phyloP scores from a whole-genome alignment of 2,329 filamentous ascomycete genomes.

The Cladophialophora chaetospira region DNA sequence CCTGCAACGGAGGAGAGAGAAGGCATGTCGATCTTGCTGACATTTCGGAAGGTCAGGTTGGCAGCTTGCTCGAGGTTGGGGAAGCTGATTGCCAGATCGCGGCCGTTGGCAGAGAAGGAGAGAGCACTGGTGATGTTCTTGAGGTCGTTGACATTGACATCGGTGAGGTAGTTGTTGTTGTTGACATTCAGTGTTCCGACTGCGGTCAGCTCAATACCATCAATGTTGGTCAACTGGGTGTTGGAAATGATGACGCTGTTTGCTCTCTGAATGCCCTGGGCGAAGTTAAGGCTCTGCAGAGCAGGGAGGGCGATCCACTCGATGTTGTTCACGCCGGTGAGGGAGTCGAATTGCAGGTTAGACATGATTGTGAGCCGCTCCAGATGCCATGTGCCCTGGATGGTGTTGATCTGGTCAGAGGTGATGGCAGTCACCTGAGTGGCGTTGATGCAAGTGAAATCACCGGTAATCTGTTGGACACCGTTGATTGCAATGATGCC shows the following conservation, averaged over 20 bases:
- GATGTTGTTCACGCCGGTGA: conserved; percentile 68
- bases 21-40: conserved; percentile 72
- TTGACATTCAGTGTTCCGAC: conserved; percentile 76
- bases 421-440: conserved; percentile 66
- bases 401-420: conserved; percentile 62
- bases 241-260: conserved; percentile 75
- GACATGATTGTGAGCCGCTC: conserved; percentile 69
- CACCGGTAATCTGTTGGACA: conserved; percentile 58
- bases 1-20: conserved; percentile 72
- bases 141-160: conserved; percentile 72
- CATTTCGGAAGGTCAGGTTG: conserved; percentile 82
- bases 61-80: conserved; percentile 75
- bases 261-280: conserved; percentile 67
- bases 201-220: conserved; percentile 77
- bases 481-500: conserved; percentile 65
- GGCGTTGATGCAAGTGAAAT: conserved; percentile 54
- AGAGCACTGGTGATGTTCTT: conserved; percentile 71
- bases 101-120: conserved; percentile 78
- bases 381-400: conserved; percentile 72
- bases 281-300: conserved; percentile 62
- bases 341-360: conserved; percentile 65
- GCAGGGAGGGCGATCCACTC: conserved; percentile 71
- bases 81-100: conserved; percentile 70
- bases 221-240: conserved; percentile 76
- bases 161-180: conserved; percentile 82